A percentile compares a stretch with the other conserved stretches of the same genome.
Conservation (phyloP, 83 land plant species). For the Thuja plicata region DNA sequence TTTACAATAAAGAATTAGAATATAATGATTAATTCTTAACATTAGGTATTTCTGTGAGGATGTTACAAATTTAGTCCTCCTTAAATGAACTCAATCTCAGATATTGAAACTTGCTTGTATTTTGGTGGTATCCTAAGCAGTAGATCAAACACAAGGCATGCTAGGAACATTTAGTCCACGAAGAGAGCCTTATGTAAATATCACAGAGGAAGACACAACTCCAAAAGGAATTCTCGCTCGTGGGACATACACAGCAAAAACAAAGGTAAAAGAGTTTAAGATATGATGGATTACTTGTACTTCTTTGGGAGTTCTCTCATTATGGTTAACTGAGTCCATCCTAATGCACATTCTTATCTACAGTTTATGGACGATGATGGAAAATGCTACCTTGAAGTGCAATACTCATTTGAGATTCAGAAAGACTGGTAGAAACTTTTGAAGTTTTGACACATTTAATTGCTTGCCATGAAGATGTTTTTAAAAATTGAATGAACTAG, state of each 20-base stretch:
- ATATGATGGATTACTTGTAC: background rate
- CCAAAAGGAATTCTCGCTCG: conserved; percentile 83
- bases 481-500: background rate
- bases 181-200: conserved; percentile 50
- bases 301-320: background rate
- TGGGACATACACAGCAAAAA: conserved; percentile 71
- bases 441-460: background rate
- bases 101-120: background rate
- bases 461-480: background rate
- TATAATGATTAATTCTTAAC: background rate
- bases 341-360: conserved; percentile 14
- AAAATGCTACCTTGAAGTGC: conserved; percentile 54
- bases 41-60: background rate
- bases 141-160: conserved; percentile 69
- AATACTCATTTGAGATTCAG: conserved; percentile 55
- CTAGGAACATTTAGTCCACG: conserved; percentile 81
- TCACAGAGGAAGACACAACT: conserved; percentile 73
- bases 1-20: background rate
- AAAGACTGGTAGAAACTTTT: conserved; percentile 33
- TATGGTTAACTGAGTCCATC: background rate
- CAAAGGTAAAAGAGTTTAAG: conserved; percentile 33
- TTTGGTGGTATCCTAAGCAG: conserved; percentile 23
- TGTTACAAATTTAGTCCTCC: background rate
- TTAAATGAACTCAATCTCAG: background rate
- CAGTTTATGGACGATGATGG: conserved; percentile 75